Conservation (phyloP, 306 rosid genomes). For the Bauhinia variegata region DNA sequence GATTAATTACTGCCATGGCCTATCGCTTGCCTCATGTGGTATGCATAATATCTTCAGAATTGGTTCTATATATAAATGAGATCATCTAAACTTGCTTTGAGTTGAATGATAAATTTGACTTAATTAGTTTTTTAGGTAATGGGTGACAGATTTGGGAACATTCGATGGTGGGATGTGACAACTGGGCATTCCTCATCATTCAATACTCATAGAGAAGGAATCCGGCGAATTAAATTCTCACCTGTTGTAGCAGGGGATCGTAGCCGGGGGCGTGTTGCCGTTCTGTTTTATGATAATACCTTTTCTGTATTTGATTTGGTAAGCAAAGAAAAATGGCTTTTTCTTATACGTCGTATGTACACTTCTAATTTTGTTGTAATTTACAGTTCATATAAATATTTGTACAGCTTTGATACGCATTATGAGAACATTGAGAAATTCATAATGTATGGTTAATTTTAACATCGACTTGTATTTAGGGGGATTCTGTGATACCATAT, state of each 20-base stretch:
- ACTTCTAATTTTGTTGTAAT: slow-evolving; percentile 15
- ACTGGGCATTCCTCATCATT: slow-evolving; percentile 96
- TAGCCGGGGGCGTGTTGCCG: slow-evolving; percentile 94
- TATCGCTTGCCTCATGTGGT: slow-evolving; percentile 99
- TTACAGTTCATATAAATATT: slow-evolving; percentile 20
- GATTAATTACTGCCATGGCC: slow-evolving; percentile 96
- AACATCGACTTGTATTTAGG: no score
- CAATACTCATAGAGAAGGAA: slow-evolving; percentile 93
- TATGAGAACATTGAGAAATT: slow-evolving; percentile 29
- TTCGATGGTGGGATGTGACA: slow-evolving; percentile 98
- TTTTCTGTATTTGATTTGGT: slow-evolving; percentile 96
- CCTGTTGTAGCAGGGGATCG: slow-evolving; percentile 87
- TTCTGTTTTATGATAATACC: slow-evolving; percentile 88
- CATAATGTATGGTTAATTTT: slow-evolving; percentile 8
- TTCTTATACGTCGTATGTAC: slow-evolving; percentile 24
- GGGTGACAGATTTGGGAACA: slow-evolving; percentile 94
- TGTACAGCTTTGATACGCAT: slow-evolving; percentile 17
- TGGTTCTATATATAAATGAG: slow-evolving; percentile 24
- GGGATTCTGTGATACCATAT: no score
- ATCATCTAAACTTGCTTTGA: slow-evolving; percentile 29
- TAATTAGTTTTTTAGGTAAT: slow-evolving; percentile 73
- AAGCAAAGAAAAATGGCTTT: slow-evolving; percentile 40
- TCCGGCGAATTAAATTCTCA: slow-evolving; percentile 86
- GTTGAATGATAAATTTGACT: slow-evolving; percentile 46
- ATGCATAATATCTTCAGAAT: slow-evolving; percentile 36